These are phyloP conservation scores for Papiliotrema fonsecae DNA, from an alignment of 1,284 basidiomycete genomes.

Conservation along the genomic window DNA sequence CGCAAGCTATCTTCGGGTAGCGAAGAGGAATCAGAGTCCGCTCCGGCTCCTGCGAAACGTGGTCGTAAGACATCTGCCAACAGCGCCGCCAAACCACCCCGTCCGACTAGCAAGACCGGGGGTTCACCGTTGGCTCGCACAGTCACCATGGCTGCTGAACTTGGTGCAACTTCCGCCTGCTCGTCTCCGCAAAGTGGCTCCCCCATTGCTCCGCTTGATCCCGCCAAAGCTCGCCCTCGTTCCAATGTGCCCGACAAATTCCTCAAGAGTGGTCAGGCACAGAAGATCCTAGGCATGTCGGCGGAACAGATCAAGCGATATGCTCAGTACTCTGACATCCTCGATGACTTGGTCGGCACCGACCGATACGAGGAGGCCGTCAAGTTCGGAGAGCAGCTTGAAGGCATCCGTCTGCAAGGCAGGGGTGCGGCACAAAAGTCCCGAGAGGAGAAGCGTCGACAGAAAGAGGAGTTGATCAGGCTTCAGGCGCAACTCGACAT, in stretches of 20 bases:
- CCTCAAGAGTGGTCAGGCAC: slow-evolving; percentile 28
- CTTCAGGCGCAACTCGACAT: too few species aligned
- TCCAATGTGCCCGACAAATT: slow-evolving; percentile 29
- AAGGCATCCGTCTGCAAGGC: background rate
- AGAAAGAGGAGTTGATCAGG: too few species aligned
- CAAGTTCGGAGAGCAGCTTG: slow-evolving; percentile 29
- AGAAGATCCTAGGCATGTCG: slow-evolving; percentile 25
- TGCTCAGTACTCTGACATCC: slow-evolving; percentile 23
- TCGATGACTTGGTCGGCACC: slow-evolving; percentile 15
- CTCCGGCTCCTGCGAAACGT: slow-evolving; percentile 22
- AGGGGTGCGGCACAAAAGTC: background rate
- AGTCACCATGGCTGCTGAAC: slow-evolving; percentile 17
- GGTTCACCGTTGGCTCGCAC: slow-evolving; percentile 9
- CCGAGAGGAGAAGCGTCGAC: background rate
- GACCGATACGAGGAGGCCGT: slow-evolving; percentile 20
- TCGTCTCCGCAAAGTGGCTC: slow-evolving; percentile 4
- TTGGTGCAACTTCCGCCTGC: background rate
- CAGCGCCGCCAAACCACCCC: background rate
- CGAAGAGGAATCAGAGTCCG: slow-evolving; percentile 16
- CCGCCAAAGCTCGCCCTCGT: slow-evolving; percentile 27
- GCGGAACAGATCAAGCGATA: slow-evolving; percentile 21
- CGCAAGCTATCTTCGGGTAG: slow-evolving; percentile 28
- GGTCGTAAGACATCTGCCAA: slow-evolving; percentile 15
- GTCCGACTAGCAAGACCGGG: background rate
- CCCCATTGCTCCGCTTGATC: slow-evolving; percentile 23